Percentiles rank a stretch among this genome's conserved stretches.
These are phyloP conservation scores for Tetrahymena thermophila DNA, from an alignment of 73 alveolate genomes.

Conservation along the genomic window DNA sequence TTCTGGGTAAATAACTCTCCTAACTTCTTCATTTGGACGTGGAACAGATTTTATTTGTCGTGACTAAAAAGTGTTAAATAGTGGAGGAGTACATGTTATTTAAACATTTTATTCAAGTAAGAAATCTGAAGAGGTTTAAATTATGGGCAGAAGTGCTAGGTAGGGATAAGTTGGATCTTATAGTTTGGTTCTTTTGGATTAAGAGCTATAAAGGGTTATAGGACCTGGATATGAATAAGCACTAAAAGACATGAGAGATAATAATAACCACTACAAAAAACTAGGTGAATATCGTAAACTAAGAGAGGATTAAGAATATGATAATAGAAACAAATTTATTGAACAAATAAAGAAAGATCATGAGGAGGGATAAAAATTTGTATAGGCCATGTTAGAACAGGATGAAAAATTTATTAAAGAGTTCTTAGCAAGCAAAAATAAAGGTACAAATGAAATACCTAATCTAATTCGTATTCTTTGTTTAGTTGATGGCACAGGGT, in stretches of 20 bases:
- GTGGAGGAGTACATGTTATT: conserved; percentile 6
- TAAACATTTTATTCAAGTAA: conserved; percentile 6
- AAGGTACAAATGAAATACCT: not conserved
- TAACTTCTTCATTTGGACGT: conserved; percentile 4
- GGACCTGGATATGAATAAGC: not conserved
- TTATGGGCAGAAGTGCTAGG: conserved; percentile 17
- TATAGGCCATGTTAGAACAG: too few relatives aligned
- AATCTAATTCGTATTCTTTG: not conserved
- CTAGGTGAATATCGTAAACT: not conserved
- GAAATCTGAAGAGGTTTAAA: conserved; percentile 11
- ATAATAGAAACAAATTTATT: too few relatives aligned
- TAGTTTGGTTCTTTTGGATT: not conserved
- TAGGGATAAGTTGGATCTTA: not conserved
- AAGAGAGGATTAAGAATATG: not conserved
- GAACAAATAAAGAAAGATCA: not conserved
- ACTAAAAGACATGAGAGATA: not conserved
- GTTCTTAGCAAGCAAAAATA: too few relatives aligned
- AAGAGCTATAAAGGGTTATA: not conserved
- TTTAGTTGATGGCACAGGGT: not conserved
- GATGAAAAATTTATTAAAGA: too few relatives aligned
- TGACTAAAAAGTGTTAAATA: not conserved
- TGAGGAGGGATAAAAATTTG: not conserved
- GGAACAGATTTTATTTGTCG: conserved; percentile 29
- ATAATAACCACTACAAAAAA: not conserved
- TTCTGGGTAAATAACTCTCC: not conserved